Percentiles rank a stretch among this genome's conserved stretches.
phyloP scores from a whole-genome alignment of 352 stramenopile species.

The Thraustochytrium striatum region DNA sequence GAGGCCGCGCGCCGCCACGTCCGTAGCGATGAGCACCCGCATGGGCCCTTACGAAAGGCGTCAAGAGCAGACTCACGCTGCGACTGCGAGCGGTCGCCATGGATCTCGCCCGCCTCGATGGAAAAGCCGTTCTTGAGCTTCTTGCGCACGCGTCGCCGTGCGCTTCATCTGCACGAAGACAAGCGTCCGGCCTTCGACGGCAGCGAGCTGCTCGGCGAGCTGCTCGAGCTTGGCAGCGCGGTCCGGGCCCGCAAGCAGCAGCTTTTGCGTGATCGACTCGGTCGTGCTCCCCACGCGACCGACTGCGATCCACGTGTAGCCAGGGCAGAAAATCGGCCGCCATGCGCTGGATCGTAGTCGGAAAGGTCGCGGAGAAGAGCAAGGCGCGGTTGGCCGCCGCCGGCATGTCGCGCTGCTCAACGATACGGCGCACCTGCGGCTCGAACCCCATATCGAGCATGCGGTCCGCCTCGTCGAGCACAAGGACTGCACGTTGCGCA shows the following conservation, averaged over 20 bases:
- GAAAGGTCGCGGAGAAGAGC: slow-evolving; percentile 99
- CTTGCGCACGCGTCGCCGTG: slow-evolving; percentile 89
- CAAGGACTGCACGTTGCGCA: slow-evolving; percentile 78
- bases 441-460: slow-evolving; percentile 99
- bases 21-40: slow-evolving; percentile 79
- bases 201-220: slow-evolving; percentile 89
- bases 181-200: slow-evolving; percentile 73
- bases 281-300: slow-evolving; percentile 91
- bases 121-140: slow-evolving; percentile 80
- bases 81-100: slow-evolving; percentile 85
- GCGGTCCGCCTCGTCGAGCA: slow-evolving; percentile 98
- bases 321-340: slow-evolving; percentile 92
- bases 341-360: slow-evolving; percentile 86
- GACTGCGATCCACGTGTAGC: slow-evolving; percentile 99
- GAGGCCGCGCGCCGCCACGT: slow-evolving; percentile 91
- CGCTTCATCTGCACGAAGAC: slow-evolving; percentile 99
- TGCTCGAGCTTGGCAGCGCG: slow-evolving; percentile 92
- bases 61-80: slow-evolving; percentile 93
- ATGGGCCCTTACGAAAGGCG: slow-evolving; percentile 70
- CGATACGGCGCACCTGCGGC: slow-evolving; percentile 95
- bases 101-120: slow-evolving; percentile 86
- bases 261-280: slow-evolving; percentile 94
- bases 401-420: slow-evolving; percentile 94
- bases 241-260: slow-evolving; percentile 85
- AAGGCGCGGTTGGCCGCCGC: slow-evolving; percentile 84